Percentiles rank a stretch among this genome's conserved stretches.
Conservation (phyloP, 2,329 filamentous ascomycete genomes). For the Xylaria sp. region DNA sequence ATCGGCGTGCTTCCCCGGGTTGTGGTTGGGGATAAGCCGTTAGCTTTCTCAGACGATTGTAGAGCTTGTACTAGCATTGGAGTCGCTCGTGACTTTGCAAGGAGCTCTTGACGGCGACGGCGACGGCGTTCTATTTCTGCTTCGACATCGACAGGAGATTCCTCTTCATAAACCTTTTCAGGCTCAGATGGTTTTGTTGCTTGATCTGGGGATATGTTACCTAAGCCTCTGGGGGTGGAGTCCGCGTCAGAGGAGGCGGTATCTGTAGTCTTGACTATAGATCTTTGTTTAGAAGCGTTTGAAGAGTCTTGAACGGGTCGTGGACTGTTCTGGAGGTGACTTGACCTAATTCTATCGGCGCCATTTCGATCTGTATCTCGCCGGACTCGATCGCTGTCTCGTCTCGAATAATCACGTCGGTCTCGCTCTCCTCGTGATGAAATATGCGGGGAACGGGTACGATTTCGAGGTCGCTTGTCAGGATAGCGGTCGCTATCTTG, state of each 20-base stretch:
- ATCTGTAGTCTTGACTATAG: constrained; percentile 68
- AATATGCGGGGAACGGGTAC: constrained; percentile 48
- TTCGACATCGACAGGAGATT: constrained; percentile 78
- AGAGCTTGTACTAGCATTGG: constrained; percentile 81
- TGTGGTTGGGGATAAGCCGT: constrained; percentile 64
- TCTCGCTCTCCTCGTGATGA: constrained; percentile 46
- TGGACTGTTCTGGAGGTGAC: constrained; percentile 60
- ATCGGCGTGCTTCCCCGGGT: constrained; percentile 58
- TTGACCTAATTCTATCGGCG: constrained; percentile 54
- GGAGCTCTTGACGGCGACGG: constrained; percentile 84
- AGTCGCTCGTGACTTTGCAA: constrained; percentile 82
- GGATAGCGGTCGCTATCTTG: constrained; percentile 62
- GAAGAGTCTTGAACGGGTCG: constrained; percentile 64
- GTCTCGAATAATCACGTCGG: constrained; percentile 42
- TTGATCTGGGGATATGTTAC: constrained; percentile 49
- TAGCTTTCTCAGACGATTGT: constrained; percentile 69
- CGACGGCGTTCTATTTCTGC: constrained; percentile 87
- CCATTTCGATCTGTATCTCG: constrained; percentile 48
- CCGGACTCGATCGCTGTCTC: constrained; percentile 42
- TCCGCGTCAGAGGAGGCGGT: constrained; percentile 74
- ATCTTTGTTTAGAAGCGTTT: constrained; percentile 70
- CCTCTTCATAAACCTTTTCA: constrained; percentile 62
- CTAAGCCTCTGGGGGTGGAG: constrained; percentile 70
- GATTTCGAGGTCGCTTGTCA: constrained; percentile 66
- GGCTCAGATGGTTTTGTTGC: constrained; percentile 50